Base-by-base conservation (phyloP, 2,329 filamentous ascomycete species). In the Eurotiales sp. region DNA sequence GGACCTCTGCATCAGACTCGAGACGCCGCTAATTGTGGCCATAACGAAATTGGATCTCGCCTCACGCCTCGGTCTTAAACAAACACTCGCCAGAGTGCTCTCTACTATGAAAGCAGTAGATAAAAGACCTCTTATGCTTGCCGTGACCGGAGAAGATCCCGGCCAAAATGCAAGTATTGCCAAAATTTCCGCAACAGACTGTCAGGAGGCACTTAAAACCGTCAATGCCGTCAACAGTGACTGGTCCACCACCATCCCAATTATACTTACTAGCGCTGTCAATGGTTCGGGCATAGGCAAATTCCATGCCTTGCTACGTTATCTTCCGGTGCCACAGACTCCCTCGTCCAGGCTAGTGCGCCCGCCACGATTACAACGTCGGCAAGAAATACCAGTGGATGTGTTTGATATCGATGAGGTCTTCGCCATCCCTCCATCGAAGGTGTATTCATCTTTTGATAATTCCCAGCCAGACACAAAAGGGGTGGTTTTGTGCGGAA, bases 41-140 rank as follows among this genome's bases (percentile, higher is more conserved):
- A 86, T 99, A 53, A 97, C 93, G 1, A 99, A 97, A 65, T 78
- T 95, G 55, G 93, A 99, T 60, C 69, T 95, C 39, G 90, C 90
- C 14, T 91, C 86, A 12, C 90, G 85, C 57, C 68, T 74, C 10
- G 84, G 84, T 8, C 67, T 97, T 8, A 82, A 84, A 51, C 80
- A 81, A 46, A 90, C 83, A 0, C 73, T 97, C 54, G 80, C 80
- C 14, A 88, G 84, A 59, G 74, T 96, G 2, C 74, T 97, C 27
- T 86, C 89, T 0, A 79, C 82, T 2, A 75, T 97, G 45, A 97
- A 96, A 70, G 78, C 80, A 14, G 81, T 82, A 22, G 87, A 87
- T 3, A 82, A 88, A 53, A 81, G 79, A 45, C 91, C 92, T 0
- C 82, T 83, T 50, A 84, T 96, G 52, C 68, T 96, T 54, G 66